Evolutionary conservation across 2,329 filamentous ascomycete species (phyloP).

Genomic region (Pseudonectria buxi): DNA sequence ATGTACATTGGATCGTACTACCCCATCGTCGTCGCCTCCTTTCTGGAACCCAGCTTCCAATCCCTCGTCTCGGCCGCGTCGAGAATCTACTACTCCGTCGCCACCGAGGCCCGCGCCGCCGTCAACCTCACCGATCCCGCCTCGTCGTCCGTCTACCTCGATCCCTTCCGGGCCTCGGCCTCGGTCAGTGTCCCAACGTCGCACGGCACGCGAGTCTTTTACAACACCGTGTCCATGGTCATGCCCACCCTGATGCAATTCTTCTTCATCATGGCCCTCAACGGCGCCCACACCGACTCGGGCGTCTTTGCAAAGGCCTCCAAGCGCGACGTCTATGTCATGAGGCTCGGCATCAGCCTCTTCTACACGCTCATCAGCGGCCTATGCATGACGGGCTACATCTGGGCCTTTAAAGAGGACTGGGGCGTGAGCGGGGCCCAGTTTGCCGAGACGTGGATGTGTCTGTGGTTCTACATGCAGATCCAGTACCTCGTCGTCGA

Average conservation of each 20-base stretch:
- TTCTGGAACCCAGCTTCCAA: constrained; percentile 20
- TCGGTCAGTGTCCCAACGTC: constrained; percentile 24
- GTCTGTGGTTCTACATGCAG: constrained; percentile 32
- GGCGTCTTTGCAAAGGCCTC: constrained; percentile 1
- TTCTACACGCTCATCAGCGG: constrained; percentile 27
- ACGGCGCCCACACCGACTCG: neutral
- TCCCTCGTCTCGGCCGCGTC: constrained; percentile 16
- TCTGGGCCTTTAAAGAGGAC: constrained; percentile 36
- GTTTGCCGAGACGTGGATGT: constrained; percentile 22
- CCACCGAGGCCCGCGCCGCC: constrained; percentile 2
- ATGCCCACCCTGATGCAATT: constrained; percentile 24
- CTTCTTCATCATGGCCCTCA: constrained; percentile 15
- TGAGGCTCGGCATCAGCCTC: constrained; percentile 18
- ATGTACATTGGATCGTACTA: constrained; percentile 30
- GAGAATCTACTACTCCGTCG: constrained; percentile 13
- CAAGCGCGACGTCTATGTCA: constrained; percentile 15
- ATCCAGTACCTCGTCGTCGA: constrained; percentile 36
- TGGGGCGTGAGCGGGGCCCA: constrained; percentile 30
- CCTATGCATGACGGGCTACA: constrained; percentile 30
- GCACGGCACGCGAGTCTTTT: constrained; percentile 25
- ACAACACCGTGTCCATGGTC: constrained; percentile 32
- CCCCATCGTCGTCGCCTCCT: constrained; percentile 18
- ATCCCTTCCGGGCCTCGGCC: constrained; percentile 20
- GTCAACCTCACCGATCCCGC: constrained; percentile 12
- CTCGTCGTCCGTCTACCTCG: constrained; percentile 19